Conservation (phyloP, 2,329 filamentous ascomycete genomes). For the Neonectria punicea region DNA sequence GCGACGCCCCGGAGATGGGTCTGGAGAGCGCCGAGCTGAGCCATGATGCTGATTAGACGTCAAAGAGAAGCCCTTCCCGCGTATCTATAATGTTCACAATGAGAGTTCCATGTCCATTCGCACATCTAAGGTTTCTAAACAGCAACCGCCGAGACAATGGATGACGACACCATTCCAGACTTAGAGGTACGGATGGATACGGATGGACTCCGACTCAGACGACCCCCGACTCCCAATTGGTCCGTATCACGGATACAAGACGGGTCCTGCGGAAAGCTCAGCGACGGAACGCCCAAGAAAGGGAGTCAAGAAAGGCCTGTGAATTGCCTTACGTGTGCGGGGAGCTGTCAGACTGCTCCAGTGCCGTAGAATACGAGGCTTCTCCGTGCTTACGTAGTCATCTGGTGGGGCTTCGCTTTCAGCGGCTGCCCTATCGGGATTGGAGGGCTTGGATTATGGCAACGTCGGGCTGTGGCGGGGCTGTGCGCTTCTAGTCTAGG, state of each 20-base stretch:
- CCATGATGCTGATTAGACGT: slow-evolving; percentile 19
- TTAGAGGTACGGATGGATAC: not conserved
- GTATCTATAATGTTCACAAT: not conserved
- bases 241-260: not conserved
- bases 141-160: slow-evolving; percentile 13
- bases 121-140: slow-evolving; percentile 7
- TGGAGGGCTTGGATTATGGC: slow-evolving; percentile 1
- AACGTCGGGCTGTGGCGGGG: slow-evolving; percentile 7
- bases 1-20: slow-evolving; percentile 55
- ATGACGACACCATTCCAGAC: slow-evolving; percentile 28
- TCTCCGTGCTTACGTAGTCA: not conserved
- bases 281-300: not conserved
- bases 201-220: not conserved
- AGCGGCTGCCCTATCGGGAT: slow-evolving; percentile 1
- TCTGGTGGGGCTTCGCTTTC: not conserved
- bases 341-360: not conserved
- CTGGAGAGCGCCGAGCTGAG: slow-evolving; percentile 36
- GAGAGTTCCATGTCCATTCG: not conserved
- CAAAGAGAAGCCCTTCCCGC: not conserved
- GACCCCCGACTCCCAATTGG: not conserved
- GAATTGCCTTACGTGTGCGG: not conserved
- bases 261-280: not conserved
- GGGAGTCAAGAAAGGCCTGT: not conserved
- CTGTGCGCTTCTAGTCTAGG: slow-evolving; percentile 10
- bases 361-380: not conserved